Evolutionary conservation across 2,329 filamentous ascomycete species (phyloP), one percentile per base, ranked within the genome.

Genomic region (Trichoderma sp.): DNA sequence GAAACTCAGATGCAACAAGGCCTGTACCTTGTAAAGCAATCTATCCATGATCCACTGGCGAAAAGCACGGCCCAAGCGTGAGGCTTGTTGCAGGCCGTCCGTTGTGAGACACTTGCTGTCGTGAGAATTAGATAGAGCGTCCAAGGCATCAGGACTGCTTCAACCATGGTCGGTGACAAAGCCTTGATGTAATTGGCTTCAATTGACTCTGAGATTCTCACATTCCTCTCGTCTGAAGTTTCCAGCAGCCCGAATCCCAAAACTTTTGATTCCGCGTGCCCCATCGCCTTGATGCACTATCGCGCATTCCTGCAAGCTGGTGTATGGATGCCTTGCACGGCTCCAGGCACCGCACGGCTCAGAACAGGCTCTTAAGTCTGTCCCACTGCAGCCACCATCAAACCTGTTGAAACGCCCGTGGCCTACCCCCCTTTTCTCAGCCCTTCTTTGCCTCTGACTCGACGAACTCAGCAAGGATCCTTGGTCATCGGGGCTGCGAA

Each of bases 251-350:
- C 35, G 60, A 18, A 31, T 38, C 21, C 56, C 45, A 29, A 68
- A 59, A 56, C 29, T 35, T 21, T 9, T 29, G n/a, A 9, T 63
- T 21, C 31, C 18, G 29, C 18, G 63, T n/a, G 64, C 63, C 59
- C 50, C 45, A 66, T 75, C 71, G 71, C 35, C 56, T 4, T 27
- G 62, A 59, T 77, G 77, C 77, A 68, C 60, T 79, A 79, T 71
- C 77, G 66, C 33, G 31, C 74, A 76, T 38, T 78, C 77, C 75
- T 76, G 76, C 62, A 76, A 60, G 62, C 45, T 27, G 66, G 77
- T 64, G 77, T n/a, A 66, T 71, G 68, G 60, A 45, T 75, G 75
- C 77, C 76, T 76, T 64, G 60, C 56, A 56, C 35, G 29, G 24
- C 74, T 62, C 53, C 74, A 74, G 56, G 69, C 65, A 75, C 38